Evolutionary conservation across 768 basidiomycete species (phyloP), one percentile per base, ranked within the genome.

Genomic region (Lactifluus echinatus): DNA sequence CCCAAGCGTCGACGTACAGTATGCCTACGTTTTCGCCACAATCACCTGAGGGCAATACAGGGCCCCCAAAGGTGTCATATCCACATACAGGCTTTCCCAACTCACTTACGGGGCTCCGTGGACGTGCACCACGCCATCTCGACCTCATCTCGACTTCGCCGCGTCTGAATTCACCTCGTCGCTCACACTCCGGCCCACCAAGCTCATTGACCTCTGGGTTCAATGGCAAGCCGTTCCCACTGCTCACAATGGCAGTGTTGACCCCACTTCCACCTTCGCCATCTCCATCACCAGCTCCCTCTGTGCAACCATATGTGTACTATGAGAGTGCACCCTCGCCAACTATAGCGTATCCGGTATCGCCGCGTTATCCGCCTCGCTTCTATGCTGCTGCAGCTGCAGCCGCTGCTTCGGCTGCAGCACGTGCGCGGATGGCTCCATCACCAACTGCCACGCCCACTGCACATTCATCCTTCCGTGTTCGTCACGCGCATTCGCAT

Each of bases 401-500:
- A 11, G 61, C 47, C 11, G 59, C 54, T 15, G 49, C 59, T 15
- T 50, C 56, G 24, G 51, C 46, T 8, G 50, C 62, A 2, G 58
- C 58, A 12, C 54, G 50, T 31, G 55, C 24, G 28, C 53, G 60
- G 26, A 8, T 52, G 26, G 55, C 55, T 0, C 59, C 62, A 2
- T 61, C 62, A 4, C 64, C 61, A 8, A 52, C 62, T 2, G 50
- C 57, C 4, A 56, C 57, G 6, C 65, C 63, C 2, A 64, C 63
- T 4, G 47, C 45, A 3, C 52, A 50, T 39, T 60, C 60, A 8
- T 55, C 55, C 14, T 58, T 56, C 29, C 68, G 72, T 53, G 19
- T 24, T 28, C 70, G 74, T n/a, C 78, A 79, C 55, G 63, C 72
- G 29, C 80, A 82, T 63, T 73, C 77, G 17, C 72, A 75, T 39